phyloP scores from a whole-genome alignment of 176 grass and related monocot genomes.

The Oryza glaberrima region DNA sequence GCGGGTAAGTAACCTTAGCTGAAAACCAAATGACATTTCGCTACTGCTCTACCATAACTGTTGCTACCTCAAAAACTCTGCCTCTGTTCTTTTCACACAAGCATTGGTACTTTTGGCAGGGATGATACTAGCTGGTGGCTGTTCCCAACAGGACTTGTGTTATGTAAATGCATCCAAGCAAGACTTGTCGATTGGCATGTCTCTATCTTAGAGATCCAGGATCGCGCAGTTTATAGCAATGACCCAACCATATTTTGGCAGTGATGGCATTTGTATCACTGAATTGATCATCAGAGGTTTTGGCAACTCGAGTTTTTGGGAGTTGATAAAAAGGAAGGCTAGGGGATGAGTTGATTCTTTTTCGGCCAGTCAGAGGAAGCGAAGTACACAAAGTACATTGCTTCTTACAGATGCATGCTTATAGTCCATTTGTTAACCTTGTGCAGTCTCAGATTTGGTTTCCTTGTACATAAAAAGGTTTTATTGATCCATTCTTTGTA shows the following conservation, averaged over 20 bases:
- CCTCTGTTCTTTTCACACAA: neutral
- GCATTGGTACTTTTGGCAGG: conserved; percentile 44
- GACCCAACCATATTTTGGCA: conserved; percentile 90
- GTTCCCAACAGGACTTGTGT: conserved; percentile 70
- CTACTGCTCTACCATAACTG: neutral
- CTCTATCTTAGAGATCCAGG: conserved; percentile 92
- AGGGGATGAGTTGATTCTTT: conserved; percentile 26
- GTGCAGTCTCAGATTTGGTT: conserved; percentile 51
- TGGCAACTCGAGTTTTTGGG: conserved; percentile 56
- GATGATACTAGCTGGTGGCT: conserved; percentile 96
- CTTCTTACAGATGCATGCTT: conserved; percentile 45
- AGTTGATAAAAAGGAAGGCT: conserved; percentile 52
- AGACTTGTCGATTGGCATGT: conserved; percentile 96
- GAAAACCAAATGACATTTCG: neutral
- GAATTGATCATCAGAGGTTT: conserved; percentile 11
- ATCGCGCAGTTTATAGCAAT: conserved; percentile 84
- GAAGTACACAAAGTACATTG: conserved; percentile 47
- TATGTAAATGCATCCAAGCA: conserved; percentile 95
- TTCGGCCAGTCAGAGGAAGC: conserved; percentile 42
- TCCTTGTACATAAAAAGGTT: conserved; percentile 61
- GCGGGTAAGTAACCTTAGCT: conserved; percentile 46
- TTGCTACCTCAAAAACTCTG: neutral
- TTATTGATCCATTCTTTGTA: conserved; percentile 62
- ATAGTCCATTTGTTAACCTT: conserved; percentile 32
- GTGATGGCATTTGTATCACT: conserved; percentile 37